These are phyloP conservation scores for Coniella vitis DNA, from an alignment of 2,329 filamentous ascomycete genomes.

Conservation along the genomic window DNA sequence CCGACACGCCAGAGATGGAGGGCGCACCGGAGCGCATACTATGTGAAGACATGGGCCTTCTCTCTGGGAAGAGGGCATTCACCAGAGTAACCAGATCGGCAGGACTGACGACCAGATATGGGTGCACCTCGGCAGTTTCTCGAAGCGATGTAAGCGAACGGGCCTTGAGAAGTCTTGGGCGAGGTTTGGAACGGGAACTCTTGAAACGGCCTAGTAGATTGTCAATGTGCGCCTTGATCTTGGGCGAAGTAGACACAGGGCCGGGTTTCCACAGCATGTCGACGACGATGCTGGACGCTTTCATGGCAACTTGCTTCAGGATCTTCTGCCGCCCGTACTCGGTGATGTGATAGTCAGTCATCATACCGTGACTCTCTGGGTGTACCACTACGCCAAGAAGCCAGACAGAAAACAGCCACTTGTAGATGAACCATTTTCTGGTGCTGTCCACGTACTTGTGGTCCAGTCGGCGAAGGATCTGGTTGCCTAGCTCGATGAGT, in stretches of 20 bases:
- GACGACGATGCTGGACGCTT: constrained; percentile 71
- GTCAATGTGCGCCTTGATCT: constrained; percentile 63
- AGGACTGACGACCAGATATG: constrained; percentile 72
- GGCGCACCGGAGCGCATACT: constrained; percentile 60
- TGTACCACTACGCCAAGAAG: constrained; percentile 77
- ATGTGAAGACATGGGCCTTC: constrained; percentile 57
- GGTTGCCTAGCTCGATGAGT: constrained; percentile 75
- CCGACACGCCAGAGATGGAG: constrained; percentile 62
- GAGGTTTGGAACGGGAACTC: constrained; percentile 39
- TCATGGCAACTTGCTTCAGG: constrained; percentile 70
- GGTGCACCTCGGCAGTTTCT: constrained; percentile 72
- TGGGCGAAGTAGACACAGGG: constrained; percentile 54
- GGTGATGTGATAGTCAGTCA: constrained; percentile 87
- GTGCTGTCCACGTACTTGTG: constrained; percentile 66
- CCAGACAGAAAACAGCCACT: constrained; percentile 89
- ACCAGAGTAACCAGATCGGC: constrained; percentile 74
- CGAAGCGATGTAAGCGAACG: constrained; percentile 65
- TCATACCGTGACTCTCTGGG: constrained; percentile 73
- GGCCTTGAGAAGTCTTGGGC: constrained; percentile 59
- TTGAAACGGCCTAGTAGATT: constrained; percentile 62
- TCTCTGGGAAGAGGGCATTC: constrained; percentile 76
- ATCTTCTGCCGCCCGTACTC: constrained; percentile 83
- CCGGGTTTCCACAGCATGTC: constrained; percentile 68
- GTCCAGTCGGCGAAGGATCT: constrained; percentile 72
- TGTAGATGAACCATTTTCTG: constrained; percentile 76